Base-by-base conservation (phyloP, 495 filamentous ascomycete species). In the Penicillium parvum region DNA sequence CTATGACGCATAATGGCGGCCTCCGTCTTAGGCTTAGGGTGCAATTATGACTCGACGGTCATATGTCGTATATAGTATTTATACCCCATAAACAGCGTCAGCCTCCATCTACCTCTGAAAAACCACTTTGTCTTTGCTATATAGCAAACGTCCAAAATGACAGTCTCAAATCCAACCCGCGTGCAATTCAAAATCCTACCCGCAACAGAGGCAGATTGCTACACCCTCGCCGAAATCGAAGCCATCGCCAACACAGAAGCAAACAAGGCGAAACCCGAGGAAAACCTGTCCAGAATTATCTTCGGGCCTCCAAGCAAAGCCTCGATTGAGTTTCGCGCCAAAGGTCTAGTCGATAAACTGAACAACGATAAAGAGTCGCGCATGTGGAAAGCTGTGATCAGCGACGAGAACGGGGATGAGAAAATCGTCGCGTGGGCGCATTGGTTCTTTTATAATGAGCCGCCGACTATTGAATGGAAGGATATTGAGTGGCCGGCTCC, bases 381-480 rank as follows among this genome's bases (percentile, higher is more conserved):
- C n/a, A 22, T 37, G 7, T 52, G 37, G 17, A 52, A 52, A 18
- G 49, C 34, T 7, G 43, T 47, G 1, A 14, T 47, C 1, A 30
- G 14, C 8, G 37, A 52, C 3, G 21, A 30, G 4, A 23, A 43
- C 7, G 39, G 43, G 7, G 10, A 43, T 8, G 29, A 42, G 15
- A 52, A 52, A 16, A 47, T 47, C 7, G 26, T 52, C 2, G 43
- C 25, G 3, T 26, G 39, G 25, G 12, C 43, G 1, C 4, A 25
- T n/a, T 52, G 49, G 49, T 28, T 35, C 22, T 43, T 35, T 16
- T 38, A 47, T 14, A 36, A 23, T 7, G 49, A 52, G 26, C 21
- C 33, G 1, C 18, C 21, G 37, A 14, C 20, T 10, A 47, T 52
- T 15, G 28, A 47, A 18, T 43, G 32, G 26, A 23, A 33, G 6